Evolutionary conservation across 2,329 filamentous ascomycete genomes (phyloP), one percentile per base, ranked within the genome.

Genomic region (Coniochaeta hoffmannii): DNA sequence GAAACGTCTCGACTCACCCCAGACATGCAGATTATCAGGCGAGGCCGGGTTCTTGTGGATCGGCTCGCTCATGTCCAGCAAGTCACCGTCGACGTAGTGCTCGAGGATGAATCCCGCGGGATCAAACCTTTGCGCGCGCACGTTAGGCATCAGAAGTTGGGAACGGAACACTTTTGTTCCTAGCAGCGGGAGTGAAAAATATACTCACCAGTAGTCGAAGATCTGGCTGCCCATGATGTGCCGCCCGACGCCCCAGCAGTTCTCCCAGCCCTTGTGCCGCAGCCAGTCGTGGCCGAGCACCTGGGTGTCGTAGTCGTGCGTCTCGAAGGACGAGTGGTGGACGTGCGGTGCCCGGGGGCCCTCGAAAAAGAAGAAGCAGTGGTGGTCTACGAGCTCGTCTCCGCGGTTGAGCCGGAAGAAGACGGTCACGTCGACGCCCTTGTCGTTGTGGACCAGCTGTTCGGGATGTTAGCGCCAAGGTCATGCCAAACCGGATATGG

Each of bases 221-320:
- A 89, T 82, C 69, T 89, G 86, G 59, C 78, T 83, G 4, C 86
- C 86, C 62, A 89, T 74, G 22, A 88, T 78, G 71, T 89, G 86
- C 53, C 87, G 70, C 0, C 87, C 87, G 0, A 90, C 80, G 1
- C 87, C 87, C 87, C 87, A 90, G 59, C 84, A 84, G 61, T 76
- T 80, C 62, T 76, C 77, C 65, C 87, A 87, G 1, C 80, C 81
- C 66, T 83, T 81, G 59, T 80, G 71, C 1, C 74, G 74, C 58
- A 90, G 70, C 82, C 84, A 89, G 63, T 87, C 79, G 68, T 90
- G 87, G 1, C 87, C 87, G 3, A 89, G 72, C 31, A 82, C 75
- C 72, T 89, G 86, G 4, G 82, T 81, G 64, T 90, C 86, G 62
- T 86, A 87, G 66, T 89, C 85, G 62, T 87, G 81, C 4, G 87